Percentiles rank a stretch among this genome's conserved stretches.
phyloP scores from a whole-genome alignment of 106 monocot species.

The Triglochin maritima region DNA sequence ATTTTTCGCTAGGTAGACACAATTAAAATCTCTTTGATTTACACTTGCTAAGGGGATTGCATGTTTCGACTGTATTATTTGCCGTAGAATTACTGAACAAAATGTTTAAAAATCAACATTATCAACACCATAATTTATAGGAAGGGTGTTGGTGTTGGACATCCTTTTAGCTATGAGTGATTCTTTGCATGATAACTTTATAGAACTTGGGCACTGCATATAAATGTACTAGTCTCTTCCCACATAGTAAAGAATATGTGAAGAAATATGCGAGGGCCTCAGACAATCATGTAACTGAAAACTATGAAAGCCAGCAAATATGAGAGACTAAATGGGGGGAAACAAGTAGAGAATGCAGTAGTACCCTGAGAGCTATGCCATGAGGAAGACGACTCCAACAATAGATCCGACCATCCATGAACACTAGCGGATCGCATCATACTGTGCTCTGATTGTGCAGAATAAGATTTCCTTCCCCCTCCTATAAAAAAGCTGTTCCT shows the following conservation, averaged over 20 bases:
- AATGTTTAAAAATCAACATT: no score
- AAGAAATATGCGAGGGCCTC: background rate
- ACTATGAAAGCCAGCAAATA: background rate
- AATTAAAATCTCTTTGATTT: no score
- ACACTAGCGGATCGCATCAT: slow-evolving; percentile 35
- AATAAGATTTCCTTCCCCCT: slow-evolving; percentile 14
- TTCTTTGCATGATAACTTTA: no score
- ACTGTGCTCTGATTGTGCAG: slow-evolving; percentile 28
- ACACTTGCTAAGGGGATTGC: no score
- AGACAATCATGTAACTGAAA: background rate
- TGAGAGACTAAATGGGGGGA: background rate
- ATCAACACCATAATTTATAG: no score
- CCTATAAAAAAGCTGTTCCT: background rate
- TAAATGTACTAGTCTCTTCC: no score
- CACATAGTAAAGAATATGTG: background rate
- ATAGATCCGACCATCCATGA: slow-evolving; percentile 50
- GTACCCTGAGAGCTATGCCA: slow-evolving; percentile 29
- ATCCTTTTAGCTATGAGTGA: no score
- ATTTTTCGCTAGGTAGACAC: no score
- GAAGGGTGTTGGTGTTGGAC: no score
- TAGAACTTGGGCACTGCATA: no score
- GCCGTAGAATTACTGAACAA: no score
- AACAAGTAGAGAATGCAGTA: background rate
- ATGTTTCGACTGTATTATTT: no score
- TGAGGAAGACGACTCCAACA: slow-evolving; percentile 45